Base-by-base conservation (phyloP, 176 grass and related monocot genomes). In the Paspalum notatum region DNA sequence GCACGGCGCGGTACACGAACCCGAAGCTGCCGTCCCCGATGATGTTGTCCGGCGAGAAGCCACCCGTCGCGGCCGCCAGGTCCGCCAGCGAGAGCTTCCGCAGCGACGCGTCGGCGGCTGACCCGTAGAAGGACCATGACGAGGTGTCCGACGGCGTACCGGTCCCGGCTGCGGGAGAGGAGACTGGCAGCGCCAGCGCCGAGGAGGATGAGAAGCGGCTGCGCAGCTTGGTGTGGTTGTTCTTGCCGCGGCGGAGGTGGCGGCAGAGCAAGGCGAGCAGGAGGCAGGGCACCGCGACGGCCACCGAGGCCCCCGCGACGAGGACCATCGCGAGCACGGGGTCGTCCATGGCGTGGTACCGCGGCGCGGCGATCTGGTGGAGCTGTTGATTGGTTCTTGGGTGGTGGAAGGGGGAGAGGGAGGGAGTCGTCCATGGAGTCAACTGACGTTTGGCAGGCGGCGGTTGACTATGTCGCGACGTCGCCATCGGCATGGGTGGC, bases 1-100 rank as follows among this genome's bases (percentile, higher is more conserved):
- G 83, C 45, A 78, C 83, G 21, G 95, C 95, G 73, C 91, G 89
- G 83, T 98, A 98, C 38, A 98, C 95, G 83, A 98, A 94, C 59
- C 95, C 90, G 77, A 94, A 98, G 84, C 91, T 87, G 11, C 92
- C 95, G 84, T 98, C 95, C 1, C 95, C 95, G 77, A 98, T 90
- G 75, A 92, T 97, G 41, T 89, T 87, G 45, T 94, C 91, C 7
- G 89, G 62, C 17, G 85, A 79, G 95, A 98, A 98, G 1, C 85
- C 83, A 13, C 76, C 81, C 1, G 95, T 98, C 12, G 95, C 95
- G 5, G 83, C 75, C 6, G 84, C 45, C 32, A 94, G 85, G 41
- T 98, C 91, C 9, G 86, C 71, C 1, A 94, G 88, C 7, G 92
- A 94, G 74, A 94, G 78, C 49, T 66, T 70, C 72, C 77, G n/a